Evolutionary conservation across 306 rosid genomes (phyloP).

Genomic region (Morella rubra): DNA sequence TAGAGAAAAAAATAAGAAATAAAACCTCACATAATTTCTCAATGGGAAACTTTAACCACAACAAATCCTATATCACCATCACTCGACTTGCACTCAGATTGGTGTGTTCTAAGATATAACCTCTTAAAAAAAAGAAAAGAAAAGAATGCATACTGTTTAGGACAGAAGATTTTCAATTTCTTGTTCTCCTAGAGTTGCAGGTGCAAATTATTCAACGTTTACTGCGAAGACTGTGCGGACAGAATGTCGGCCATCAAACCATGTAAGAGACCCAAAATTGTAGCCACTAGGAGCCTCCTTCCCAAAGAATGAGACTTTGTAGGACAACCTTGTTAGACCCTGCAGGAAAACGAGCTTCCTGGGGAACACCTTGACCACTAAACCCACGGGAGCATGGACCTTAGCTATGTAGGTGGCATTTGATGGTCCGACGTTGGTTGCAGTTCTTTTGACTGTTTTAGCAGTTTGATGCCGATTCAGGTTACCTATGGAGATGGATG

Average conservation of each 20-base stretch:
- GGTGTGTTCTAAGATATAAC: too few species aligned
- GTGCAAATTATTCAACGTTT: slow-evolving; percentile 48
- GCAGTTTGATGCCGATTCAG: slow-evolving; percentile 44
- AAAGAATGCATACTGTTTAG: too few species aligned
- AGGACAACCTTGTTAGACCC: slow-evolving; percentile 45
- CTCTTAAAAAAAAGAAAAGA: too few species aligned
- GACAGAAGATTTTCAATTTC: background rate
- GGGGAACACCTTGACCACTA: slow-evolving; percentile 63
- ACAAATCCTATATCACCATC: too few species aligned
- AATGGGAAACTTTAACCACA: too few species aligned
- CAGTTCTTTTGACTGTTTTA: slow-evolving; percentile 57
- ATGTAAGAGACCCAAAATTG: slow-evolving; percentile 76
- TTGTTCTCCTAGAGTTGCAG: background rate
- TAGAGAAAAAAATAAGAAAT: too few species aligned
- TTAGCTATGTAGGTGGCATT: slow-evolving; percentile 68
- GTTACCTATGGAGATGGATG: slow-evolving; percentile 69
- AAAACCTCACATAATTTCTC: too few species aligned
- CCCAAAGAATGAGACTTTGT: slow-evolving; percentile 58
- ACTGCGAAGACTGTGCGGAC: slow-evolving; percentile 69
- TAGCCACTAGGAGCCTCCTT: slow-evolving; percentile 68
- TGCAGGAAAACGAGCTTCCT: slow-evolving; percentile 53
- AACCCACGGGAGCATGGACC: slow-evolving; percentile 60
- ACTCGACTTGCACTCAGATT: too few species aligned
- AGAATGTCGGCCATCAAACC: slow-evolving; percentile 68
- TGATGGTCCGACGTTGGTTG: slow-evolving; percentile 68